Evolutionary conservation across 345 rosid genomes (phyloP).

Genomic region (Psidium friedrichsthalianum): DNA sequence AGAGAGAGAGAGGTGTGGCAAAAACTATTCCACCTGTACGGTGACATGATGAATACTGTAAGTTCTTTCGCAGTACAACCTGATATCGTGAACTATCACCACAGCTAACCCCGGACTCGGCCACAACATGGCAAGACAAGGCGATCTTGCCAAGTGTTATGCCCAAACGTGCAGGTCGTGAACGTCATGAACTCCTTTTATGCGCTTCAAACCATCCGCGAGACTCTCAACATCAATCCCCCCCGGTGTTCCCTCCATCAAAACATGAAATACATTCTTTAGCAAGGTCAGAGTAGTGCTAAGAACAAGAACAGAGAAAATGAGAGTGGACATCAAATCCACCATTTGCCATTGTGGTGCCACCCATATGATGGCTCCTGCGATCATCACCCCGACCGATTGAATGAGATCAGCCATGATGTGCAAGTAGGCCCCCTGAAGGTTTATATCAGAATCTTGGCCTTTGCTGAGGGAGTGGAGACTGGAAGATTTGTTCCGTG

Average conservation of each 20-base stretch:
- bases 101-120: conserved; percentile 39
- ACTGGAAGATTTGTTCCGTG: conserved; percentile 9
- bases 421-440: conserved; percentile 82
- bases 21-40: conserved; percentile 45
- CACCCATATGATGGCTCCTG: conserved; percentile 60
- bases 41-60: conserved; percentile 61
- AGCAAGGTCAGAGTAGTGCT: conserved; percentile 54
- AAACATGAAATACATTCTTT: conserved; percentile 33
- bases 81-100: conserved; percentile 30
- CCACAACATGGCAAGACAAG: conserved; percentile 56
- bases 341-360: conserved; percentile 51
- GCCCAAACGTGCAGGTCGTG: conserved; percentile 85
- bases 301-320: conserved; percentile 49
- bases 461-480: conserved; percentile 9
- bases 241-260: conserved; percentile 61
- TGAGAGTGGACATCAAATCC: conserved; percentile 61
- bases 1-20: neutral
- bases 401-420: conserved; percentile 68
- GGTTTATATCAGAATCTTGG: conserved; percentile 42
- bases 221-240: conserved; percentile 37
- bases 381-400: conserved; percentile 69
- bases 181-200: conserved; percentile 41
- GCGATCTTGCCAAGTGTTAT: conserved; percentile 56
- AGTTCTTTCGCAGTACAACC: conserved; percentile 40
- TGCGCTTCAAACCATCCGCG: conserved; percentile 30